Base-by-base conservation (phyloP, 352 stramenopile genomes). In the Pythium coloratum region DNA sequence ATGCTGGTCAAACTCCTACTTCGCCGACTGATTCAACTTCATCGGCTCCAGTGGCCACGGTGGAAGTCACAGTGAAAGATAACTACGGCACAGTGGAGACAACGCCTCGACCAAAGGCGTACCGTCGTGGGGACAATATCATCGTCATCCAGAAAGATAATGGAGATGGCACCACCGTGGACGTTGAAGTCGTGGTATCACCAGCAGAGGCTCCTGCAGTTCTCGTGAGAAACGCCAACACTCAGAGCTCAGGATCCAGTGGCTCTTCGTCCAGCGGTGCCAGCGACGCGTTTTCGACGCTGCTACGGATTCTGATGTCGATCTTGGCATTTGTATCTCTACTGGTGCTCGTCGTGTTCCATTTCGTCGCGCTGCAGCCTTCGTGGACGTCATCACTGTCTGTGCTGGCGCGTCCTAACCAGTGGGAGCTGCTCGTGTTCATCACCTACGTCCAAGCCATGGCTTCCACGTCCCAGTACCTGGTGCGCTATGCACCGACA, bases 401-500 rank as follows among this genome's bases (percentile, higher is more conserved):
- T 6, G 13, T 42, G 16, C 33, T 59, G 18, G 30, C 26, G 47
- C 38, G 26, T 56, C 67, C 69, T 20, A 71, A 74, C 63, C 63
- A 69, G 32, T 78, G 69, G 72, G 72, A 78, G 32, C 40, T 78
- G 34, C 53, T 74, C 1, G 34, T 57, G 10, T 74, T 70, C 54
- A 60, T 76, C 53, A 66, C 59, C 0, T 78, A 75, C 36, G 34
- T 78, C 28, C 72, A 78, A 62, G 44, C 46, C 3, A 66, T 76
- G 47, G 44, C 58, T 10, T 63, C 68, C 12, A 34, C 62, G 5
- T 65, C 63, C 1, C 55, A 72, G 1, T 49, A 62, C 53, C 38
- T 51, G 1, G 34, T 64, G 16, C 36, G 49, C 2, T 36, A 63
- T 4, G 62, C 60, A 14, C 72, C 72, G 2, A 16, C 62, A 5